These are phyloP conservation scores for Chytriomyces confervae DNA, from an alignment of 192 early-diverging fungal species.

Conservation along the genomic window DNA sequence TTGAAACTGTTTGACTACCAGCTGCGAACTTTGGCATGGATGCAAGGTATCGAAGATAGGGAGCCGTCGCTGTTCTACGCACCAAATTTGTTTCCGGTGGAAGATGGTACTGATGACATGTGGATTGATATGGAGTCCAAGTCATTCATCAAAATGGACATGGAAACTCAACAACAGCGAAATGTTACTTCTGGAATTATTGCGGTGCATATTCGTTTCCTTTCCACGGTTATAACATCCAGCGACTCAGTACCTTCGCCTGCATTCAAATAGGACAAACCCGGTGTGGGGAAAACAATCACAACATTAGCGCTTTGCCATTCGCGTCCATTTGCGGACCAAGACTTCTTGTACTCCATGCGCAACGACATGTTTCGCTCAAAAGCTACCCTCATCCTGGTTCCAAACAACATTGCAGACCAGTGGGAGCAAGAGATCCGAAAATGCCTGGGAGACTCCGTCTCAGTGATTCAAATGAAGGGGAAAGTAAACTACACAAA, in stretches of 20 bases:
- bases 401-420: slow-evolving; percentile 19
- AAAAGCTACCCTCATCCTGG: slow-evolving; percentile 12
- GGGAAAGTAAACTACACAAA: slow-evolving; percentile 20
- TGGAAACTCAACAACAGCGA: not conserved
- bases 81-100: not conserved
- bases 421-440: slow-evolving; percentile 31
- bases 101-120: not conserved
- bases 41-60: not conserved
- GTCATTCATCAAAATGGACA: not conserved
- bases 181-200: not conserved
- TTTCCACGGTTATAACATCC: too few species aligned
- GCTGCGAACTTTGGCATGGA: too few species aligned
- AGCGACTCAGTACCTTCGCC: not conserved
- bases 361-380: not conserved
- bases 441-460: slow-evolving; percentile 27
- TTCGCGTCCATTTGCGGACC: slow-evolving; percentile 13
- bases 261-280: slow-evolving; percentile 20
- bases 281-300: slow-evolving; percentile 25
- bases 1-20: too few species aligned
- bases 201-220: not conserved
- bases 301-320: slow-evolving; percentile 28
- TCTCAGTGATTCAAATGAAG: slow-evolving; percentile 29
- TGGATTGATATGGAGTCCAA: not conserved
- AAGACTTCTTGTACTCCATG: not conserved
- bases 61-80: slow-evolving; percentile 6